Evolutionary conservation across 495 filamentous ascomycete genomes (phyloP), one percentile per base, ranked within the genome.

Genomic region (Mytilinidion resinicola): DNA sequence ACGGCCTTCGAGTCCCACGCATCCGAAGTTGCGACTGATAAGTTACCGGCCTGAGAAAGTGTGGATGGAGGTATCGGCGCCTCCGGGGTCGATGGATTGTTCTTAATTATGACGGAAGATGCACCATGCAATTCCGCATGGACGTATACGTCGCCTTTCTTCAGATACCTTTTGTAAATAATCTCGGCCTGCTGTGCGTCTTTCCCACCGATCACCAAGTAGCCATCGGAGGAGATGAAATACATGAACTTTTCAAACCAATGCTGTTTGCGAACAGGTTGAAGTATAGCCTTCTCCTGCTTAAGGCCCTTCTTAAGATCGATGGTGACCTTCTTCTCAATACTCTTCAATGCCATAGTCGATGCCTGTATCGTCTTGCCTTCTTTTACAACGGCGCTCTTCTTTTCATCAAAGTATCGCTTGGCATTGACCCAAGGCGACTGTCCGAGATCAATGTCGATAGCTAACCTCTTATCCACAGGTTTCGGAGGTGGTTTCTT

Each of bases 241-340:
- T 87, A 96, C 14, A 82, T 70, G 63, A 95, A 98, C 67, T 97
- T 98, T 65, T 98, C 93, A 65, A 97, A 96, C 91, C 93, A 98
- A 63, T 90, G 79, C 49, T 82, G 84, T 60, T 83, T 86, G 39
- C 93, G 77, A 11, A 95, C 84, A 12, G 87, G 90, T 51, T 90
- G 86, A 1, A 97, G 76, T 15, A 95, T 72, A 21, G 89, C 84
- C 68, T 97, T 98, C 70, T 98, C 93, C 63, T 92, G 87, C 72
- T 95, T 95, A 49, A 98, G 72, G 0, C 82, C 85, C 63, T 88
- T 88, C 73, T 88, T 93, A 6, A 97, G 77, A 67, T 96, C 90
- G 9, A 85, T 81, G 9, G 79, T 78, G 20, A 97, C 87, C 73
- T 97, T 98, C 67, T 85, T 83, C 64, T 95, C 89, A 30, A 89